A percentile compares a stretch with the other conserved stretches of the same genome.
Conservation (phyloP, 1,284 basidiomycete species). For the Ustilago hordei region DNA sequence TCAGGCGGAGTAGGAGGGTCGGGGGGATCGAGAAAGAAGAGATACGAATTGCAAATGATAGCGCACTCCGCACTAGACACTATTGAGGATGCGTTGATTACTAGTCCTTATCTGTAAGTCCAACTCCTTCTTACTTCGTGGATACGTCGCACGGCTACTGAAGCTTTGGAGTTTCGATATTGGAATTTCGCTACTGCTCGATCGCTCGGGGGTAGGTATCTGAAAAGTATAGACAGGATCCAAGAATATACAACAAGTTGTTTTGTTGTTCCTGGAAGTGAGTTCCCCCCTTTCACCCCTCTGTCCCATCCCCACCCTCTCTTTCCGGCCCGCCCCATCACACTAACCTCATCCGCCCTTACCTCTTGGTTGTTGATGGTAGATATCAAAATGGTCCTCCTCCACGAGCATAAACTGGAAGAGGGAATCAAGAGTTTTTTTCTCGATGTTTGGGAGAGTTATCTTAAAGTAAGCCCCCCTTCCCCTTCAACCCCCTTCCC, state of each 20-base stretch:
- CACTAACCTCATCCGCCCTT: too few species aligned
- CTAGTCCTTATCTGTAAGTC: constrained; percentile 57
- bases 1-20: not conserved
- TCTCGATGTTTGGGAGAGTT: constrained; percentile 67
- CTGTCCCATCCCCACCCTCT: not conserved
- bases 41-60: constrained; percentile 67
- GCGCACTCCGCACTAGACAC: constrained; percentile 65
- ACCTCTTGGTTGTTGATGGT: too few species aligned
- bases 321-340: not conserved
- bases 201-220: constrained; percentile 13
- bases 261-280: constrained; percentile 63
- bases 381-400: constrained; percentile 66
- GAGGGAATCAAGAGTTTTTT: constrained; percentile 68
- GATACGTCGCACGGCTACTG: constrained; percentile 25
- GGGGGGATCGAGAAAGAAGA: constrained; percentile 23
- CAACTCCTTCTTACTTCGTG: not conserved
- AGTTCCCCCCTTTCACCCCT: constrained; percentile 21
- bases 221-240: constrained; percentile 64
- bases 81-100: constrained; percentile 62
- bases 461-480: constrained; percentile 53
- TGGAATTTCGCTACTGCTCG: too few species aligned
- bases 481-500: not conserved
- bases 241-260: constrained; percentile 64
- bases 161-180: too few species aligned
- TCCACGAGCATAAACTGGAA: constrained; percentile 68